A percentile compares a stretch with the other conserved stretches of the same genome.
These are phyloP conservation scores for Allium fistulosum DNA, from an alignment of 106 monocot genomes.

Conservation along the genomic window DNA sequence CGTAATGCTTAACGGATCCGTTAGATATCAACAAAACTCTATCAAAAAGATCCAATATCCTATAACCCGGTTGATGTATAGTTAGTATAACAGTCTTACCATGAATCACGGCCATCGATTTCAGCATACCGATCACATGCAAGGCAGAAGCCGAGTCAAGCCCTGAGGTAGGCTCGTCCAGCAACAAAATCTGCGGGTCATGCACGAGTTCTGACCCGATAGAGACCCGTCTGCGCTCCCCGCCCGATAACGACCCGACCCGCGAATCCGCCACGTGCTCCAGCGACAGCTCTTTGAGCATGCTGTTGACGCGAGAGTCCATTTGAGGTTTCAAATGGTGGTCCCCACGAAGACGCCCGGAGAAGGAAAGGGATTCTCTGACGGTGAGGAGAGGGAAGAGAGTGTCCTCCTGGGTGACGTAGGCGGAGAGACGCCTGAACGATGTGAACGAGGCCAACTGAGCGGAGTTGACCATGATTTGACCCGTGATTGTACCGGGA, in stretches of 20 bases:
- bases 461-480: conserved; percentile 50
- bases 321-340: conserved; percentile 6
- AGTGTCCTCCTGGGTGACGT: conserved; percentile 81
- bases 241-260: conserved; percentile 58
- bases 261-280: conserved; percentile 39
- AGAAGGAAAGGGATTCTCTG: conserved; percentile 67
- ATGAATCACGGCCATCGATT: conserved; percentile 42
- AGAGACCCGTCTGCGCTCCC: conserved; percentile 77
- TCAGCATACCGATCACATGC: conserved; percentile 48
- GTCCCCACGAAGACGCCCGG: conserved; percentile 37
- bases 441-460: conserved; percentile 20
- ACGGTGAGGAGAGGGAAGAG: conserved; percentile 87
- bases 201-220: conserved; percentile 92
- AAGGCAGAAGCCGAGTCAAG: conserved; percentile 79
- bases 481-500: conserved; percentile 15
- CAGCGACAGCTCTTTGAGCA: conserved; percentile 60
- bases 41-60: conserved; percentile 73
- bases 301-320: conserved; percentile 18
- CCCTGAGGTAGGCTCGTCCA: conserved; percentile 97
- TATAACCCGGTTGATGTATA: conserved; percentile 83
- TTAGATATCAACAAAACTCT: conserved; percentile 46
- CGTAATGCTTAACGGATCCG: conserved; percentile 61
- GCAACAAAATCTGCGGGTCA: conserved; percentile 68
- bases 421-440: conserved; percentile 71
- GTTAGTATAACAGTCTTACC: conserved; percentile 78